These are phyloP conservation scores for Solanum rostratum DNA, from an alignment of 257 asterid species.

Conservation along the genomic window DNA sequence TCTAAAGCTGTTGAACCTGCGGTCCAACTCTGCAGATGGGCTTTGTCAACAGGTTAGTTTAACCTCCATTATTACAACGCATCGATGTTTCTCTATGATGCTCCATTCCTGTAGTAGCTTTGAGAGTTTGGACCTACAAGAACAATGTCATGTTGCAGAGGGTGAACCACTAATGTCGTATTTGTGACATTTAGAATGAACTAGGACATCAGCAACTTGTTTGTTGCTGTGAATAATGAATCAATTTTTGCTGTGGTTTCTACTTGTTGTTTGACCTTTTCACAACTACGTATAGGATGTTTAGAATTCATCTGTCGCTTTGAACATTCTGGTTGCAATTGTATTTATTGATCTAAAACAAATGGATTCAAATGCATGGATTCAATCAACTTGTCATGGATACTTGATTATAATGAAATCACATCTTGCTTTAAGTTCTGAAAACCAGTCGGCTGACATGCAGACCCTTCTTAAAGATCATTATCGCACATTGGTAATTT, in stretches of 20 bases:
- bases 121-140: background rate
- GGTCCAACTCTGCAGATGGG: constrained; percentile 73
- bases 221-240: background rate
- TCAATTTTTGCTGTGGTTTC: background rate
- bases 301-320: background rate
- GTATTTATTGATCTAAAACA: background rate
- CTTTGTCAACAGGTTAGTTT: constrained; percentile 54
- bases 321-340: background rate
- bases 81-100: background rate
- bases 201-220: background rate
- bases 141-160: background rate
- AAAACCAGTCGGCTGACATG: background rate
- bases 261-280: background rate
- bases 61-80: background rate
- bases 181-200: background rate
- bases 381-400: background rate
- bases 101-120: background rate
- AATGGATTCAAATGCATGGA: background rate
- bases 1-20: constrained; percentile 87
- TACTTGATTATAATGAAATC: background rate
- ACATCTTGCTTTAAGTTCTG: background rate
- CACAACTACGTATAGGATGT: background rate
- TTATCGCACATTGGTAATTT: background rate
- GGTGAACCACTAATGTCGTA: background rate
- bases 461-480: background rate